Base-by-base conservation (phyloP, 495 filamentous ascomycete species). In the Articulospora tetracladia region DNA sequence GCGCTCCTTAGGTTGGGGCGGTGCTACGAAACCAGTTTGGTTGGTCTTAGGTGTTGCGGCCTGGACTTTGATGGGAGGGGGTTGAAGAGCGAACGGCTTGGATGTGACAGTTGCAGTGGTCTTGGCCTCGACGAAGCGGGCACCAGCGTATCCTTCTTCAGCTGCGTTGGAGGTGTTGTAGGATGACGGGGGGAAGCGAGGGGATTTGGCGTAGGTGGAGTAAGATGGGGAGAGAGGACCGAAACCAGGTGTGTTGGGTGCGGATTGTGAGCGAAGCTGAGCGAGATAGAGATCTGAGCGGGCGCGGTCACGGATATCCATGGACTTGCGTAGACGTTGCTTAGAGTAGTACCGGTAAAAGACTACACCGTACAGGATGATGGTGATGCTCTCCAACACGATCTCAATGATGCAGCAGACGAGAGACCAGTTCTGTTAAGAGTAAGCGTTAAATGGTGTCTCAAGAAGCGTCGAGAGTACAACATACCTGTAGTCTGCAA, bases 331-430 rank as follows among this genome's bases (percentile, higher is more conserved):
- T 58, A 99, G 89, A 67, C 86, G 85, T 70, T 90, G 88, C 81
- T 99, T 99, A 59, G 90, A 90, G 82, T 91, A 94, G 80, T 96
- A 90, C 64, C 94, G 89, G 80, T 94, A 98, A 78, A 97, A 96
- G 71, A 95, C 86, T 70, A 97, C 81, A 71, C 80, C 91, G 78
- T 99, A 99, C 69, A 99, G 88, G 34, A 83, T 74, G 71, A 99
- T 96, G 65, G 89, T 90, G 73, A 99, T 84, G 66, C 88, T 79
- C 72, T 99, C 94, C 63, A 99, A 82, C 56, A 95, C 89, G 63
- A 99, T 82, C 77, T 99, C 94, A 75, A 99, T 98, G 69, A 99
- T 89, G 69, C 89, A 89, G 79, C 94, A 99, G 66, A 99, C 87
- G 51, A 99, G 83, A 20, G 88, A 83, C 94, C 94, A 99, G 74